Evolutionary conservation across 345 rosid species (phyloP).

Genomic region (Aethionema arabicum): DNA sequence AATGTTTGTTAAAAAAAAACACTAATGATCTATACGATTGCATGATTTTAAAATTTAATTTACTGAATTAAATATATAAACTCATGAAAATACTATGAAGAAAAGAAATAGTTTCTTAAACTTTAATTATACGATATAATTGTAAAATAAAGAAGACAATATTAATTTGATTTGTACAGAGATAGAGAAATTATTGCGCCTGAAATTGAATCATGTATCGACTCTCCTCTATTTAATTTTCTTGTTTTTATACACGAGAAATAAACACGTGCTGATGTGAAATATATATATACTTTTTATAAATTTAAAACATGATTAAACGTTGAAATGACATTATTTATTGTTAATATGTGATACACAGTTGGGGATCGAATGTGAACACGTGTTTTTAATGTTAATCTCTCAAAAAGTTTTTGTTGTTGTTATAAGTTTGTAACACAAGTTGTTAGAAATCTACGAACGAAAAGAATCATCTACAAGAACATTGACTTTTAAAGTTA

Average conservation of each 20-base stretch:
- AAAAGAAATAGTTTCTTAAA: too few species aligned
- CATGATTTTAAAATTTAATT: too few species aligned
- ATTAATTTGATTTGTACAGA: slow-evolving; percentile 4
- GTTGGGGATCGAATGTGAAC: slow-evolving; percentile 8
- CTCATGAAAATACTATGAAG: too few species aligned
- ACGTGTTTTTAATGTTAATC: slow-evolving; percentile 27
- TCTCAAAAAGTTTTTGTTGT: not conserved
- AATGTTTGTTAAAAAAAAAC: too few species aligned
- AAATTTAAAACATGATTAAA: slow-evolving; percentile 1
- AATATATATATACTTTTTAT: not conserved
- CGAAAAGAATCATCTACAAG: too few species aligned
- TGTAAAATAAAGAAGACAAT: slow-evolving; percentile 4
- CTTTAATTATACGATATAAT: too few species aligned
- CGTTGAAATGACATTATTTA: slow-evolving; percentile 4
- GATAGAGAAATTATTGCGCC: not conserved
- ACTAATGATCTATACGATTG: too few species aligned
- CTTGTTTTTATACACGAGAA: slow-evolving; percentile 10
- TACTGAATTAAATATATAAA: too few species aligned
- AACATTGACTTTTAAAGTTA: too few species aligned
- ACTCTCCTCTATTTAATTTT: not conserved
- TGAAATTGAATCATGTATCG: slow-evolving; percentile 17
- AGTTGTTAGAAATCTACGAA: too few species aligned
- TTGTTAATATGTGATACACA: slow-evolving; percentile 22
- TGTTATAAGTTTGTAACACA: not conserved
- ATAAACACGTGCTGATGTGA: slow-evolving; percentile 10